These are phyloP conservation scores for Globisporangium polare DNA, from an alignment of 352 stramenopile genomes.

Conservation along the genomic window DNA sequence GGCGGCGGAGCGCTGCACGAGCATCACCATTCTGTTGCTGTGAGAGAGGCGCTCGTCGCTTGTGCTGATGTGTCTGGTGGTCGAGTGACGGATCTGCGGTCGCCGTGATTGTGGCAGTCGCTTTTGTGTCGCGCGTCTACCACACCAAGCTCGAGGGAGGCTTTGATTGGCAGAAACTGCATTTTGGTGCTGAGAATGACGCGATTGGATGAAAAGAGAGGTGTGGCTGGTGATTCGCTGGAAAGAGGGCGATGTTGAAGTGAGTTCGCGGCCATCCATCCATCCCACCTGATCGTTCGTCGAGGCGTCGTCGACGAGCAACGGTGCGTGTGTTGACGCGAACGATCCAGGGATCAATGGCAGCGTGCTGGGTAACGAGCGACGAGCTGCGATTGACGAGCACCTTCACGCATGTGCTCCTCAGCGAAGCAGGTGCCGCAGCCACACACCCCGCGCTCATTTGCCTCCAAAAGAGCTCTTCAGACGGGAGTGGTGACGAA, in stretches of 20 bases:
- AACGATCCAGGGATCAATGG: neutral
- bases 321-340: neutral
- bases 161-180: constrained; percentile 1
- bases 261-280: constrained; percentile 2
- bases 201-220: neutral
- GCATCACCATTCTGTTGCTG: constrained; percentile 3
- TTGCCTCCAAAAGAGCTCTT: no score
- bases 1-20: constrained; percentile 3
- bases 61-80: neutral
- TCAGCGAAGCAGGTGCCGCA: neutral
- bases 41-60: neutral
- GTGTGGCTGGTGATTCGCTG: constrained; percentile 1
- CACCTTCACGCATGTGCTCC: neutral
- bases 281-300: neutral
- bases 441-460: no score
- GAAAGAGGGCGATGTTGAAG: constrained; percentile 4
- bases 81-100: neutral
- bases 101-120: neutral
- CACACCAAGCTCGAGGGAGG: neutral
- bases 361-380: neutral
- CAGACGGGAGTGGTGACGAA: no score
- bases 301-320: neutral
- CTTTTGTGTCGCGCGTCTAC: constrained; percentile 1
- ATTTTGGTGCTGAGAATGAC: neutral
- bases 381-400: neutral